Conservation (phyloP, 768 basidiomycete species). For the Galerina sulciceps region DNA sequence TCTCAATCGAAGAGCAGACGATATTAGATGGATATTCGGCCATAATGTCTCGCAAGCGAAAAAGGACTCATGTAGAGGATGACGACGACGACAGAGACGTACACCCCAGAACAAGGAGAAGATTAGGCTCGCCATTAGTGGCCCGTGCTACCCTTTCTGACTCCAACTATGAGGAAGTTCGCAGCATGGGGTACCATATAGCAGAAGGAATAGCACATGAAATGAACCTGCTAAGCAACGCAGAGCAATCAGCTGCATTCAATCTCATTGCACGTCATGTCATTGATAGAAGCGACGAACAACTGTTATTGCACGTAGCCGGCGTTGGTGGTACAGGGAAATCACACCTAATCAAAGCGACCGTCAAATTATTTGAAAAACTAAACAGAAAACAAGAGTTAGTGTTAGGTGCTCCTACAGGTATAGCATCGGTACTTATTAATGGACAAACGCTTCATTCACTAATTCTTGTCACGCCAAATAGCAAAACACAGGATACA, state of each 20-base stretch:
- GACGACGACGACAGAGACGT: not conserved
- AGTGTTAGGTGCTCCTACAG: slow-evolving; percentile 15
- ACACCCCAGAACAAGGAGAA: not conserved
- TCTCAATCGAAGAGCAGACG: not conserved
- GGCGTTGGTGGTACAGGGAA: slow-evolving; percentile 22
- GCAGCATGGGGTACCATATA: not conserved
- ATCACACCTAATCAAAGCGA: slow-evolving; percentile 16
- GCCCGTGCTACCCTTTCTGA: not conserved
- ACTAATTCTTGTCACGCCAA: not conserved
- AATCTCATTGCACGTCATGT: slow-evolving; percentile 1
- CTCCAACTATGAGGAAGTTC: not conserved
- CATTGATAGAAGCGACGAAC: not conserved
- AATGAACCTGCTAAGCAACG: not conserved
- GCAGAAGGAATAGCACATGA: not conserved
- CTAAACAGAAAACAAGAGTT: slow-evolving; percentile 1
- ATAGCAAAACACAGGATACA: not conserved
- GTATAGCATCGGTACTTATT: slow-evolving; percentile 19
- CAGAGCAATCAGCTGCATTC: slow-evolving; percentile 13
- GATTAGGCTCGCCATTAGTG: not conserved
- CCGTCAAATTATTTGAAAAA: slow-evolving; percentile 7
- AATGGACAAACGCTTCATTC: slow-evolving; percentile 15
- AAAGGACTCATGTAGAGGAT: not conserved
- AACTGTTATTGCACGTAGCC: slow-evolving; percentile 13
- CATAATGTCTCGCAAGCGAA: not conserved
- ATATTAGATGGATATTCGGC: not conserved